Percentiles rank a stretch among this genome's conserved stretches.
Conservation (phyloP, 345 rosid species). For the Eucalyptus sp. region DNA sequence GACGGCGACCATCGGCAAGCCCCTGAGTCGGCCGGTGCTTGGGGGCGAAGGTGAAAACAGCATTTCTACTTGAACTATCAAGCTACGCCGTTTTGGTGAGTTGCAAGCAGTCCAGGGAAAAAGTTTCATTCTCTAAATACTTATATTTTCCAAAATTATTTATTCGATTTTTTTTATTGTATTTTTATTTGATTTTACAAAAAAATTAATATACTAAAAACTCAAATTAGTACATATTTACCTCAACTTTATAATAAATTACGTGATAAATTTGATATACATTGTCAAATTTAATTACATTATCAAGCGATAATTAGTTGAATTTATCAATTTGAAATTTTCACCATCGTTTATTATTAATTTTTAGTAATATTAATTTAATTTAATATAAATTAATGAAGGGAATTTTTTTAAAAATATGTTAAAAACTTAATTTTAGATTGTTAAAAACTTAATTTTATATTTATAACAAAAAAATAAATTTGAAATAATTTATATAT, state of each 20-base stretch:
- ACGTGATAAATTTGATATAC: too few relatives aligned
- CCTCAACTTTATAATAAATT: too few relatives aligned
- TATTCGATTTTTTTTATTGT: too few relatives aligned
- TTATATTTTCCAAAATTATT: background rate
- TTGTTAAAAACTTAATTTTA: too few relatives aligned
- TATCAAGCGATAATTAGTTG: rapidly evolving
- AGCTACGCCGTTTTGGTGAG: background rate
- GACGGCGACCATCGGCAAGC: background rate
- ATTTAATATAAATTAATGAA: too few relatives aligned
- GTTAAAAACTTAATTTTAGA: too few relatives aligned
- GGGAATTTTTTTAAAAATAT: too few relatives aligned
- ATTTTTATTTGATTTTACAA: background rate
- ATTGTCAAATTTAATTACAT: too few relatives aligned
- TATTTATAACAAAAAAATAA: too few relatives aligned
- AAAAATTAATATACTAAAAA: background rate
- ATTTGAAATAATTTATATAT: too few relatives aligned
- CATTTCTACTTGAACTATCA: background rate
- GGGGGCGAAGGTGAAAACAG: background rate
- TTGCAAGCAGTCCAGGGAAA: background rate
- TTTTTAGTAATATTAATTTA: too few relatives aligned
- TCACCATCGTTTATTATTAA: rapidly evolving
- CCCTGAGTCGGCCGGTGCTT: background rate
- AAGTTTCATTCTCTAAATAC: background rate
- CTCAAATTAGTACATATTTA: rapidly evolving
- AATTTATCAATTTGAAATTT: rapidly evolving